Percentiles rank a stretch among this genome's conserved stretches.
Conservation (phyloP, 768 basidiomycete species). For the Chiua virens region DNA sequence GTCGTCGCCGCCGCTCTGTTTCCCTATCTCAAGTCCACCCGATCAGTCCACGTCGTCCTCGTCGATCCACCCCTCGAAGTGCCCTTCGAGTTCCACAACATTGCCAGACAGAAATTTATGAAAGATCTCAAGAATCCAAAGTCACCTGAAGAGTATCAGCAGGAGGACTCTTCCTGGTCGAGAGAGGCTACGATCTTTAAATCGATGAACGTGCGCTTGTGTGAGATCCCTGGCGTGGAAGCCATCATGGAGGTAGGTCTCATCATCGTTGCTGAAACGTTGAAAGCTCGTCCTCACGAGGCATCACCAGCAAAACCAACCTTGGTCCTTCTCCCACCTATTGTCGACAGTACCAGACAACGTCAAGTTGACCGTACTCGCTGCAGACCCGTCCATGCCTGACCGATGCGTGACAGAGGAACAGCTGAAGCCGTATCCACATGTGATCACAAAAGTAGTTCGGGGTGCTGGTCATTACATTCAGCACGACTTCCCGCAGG, state of each 20-base stretch:
- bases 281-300: not conserved
- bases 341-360: not conserved
- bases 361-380: constrained; percentile 1
- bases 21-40: constrained; percentile 8
- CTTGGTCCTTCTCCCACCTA: constrained; percentile 13
- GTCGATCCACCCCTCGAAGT: constrained; percentile 18
- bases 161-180: not conserved
- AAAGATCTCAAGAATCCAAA: not conserved
- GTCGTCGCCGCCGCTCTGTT: constrained; percentile 14
- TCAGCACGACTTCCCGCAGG: constrained; percentile 13
- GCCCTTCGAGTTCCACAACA: not conserved
- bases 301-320: constrained; percentile 17
- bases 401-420: not conserved
- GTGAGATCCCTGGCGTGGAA: constrained; percentile 7
- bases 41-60: constrained; percentile 13
- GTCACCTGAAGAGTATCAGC: not conserved
- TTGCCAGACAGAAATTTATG: not conserved
- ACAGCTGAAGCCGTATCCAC: not conserved
- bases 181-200: constrained; percentile 1
- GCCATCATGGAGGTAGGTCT: constrained; percentile 14
- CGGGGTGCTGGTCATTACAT: constrained; percentile 14
- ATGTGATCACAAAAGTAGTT: not conserved
- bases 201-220: not conserved
- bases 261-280: not conserved
- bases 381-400: constrained; percentile 1